Evolutionary conservation across 1,284 basidiomycete genomes (phyloP).

Genomic region (Anthracocystis panici-leucophaei): DNA sequence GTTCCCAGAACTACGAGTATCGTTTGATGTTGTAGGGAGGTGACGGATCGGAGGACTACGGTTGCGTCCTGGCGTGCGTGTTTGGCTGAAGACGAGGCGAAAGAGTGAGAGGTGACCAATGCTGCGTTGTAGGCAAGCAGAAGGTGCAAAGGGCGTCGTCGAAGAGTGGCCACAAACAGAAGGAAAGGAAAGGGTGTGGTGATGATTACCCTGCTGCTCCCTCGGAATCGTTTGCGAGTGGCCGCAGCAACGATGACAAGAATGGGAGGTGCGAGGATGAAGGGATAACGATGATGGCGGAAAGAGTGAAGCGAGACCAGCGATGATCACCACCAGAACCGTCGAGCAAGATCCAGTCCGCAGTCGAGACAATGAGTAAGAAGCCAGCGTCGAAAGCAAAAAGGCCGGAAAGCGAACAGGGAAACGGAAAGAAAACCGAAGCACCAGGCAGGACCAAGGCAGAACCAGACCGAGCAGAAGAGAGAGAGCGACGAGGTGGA

Average conservation of each 20-base stretch:
- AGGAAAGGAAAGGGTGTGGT: not conserved
- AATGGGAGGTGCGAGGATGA: constrained; percentile 3
- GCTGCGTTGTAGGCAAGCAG: not conserved
- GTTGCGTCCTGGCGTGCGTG: not conserved
- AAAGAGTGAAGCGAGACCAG: not conserved
- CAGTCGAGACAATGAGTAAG: constrained; percentile 1
- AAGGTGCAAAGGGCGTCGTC: not conserved
- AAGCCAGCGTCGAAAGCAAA: not conserved
- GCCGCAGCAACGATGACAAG: constrained; percentile 17
- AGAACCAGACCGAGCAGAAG: too few species aligned
- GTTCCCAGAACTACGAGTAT: constrained; percentile 44
- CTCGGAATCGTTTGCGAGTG: constrained; percentile 16
- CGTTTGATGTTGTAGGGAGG: constrained; percentile 2
- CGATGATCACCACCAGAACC: not conserved
- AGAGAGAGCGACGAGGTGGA: too few species aligned
- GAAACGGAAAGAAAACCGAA: not conserved
- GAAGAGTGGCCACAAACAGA: not conserved
- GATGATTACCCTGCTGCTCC: constrained; percentile 13
- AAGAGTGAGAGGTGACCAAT: not conserved
- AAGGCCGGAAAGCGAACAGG: not conserved
- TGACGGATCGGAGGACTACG: not conserved
- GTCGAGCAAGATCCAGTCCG: not conserved
- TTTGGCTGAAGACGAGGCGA: not conserved
- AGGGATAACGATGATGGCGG: not conserved
- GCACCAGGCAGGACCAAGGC: not conserved